Base-by-base conservation (phyloP, 2,329 filamentous ascomycete species). In the Calonectria pseudoreteaudii region DNA sequence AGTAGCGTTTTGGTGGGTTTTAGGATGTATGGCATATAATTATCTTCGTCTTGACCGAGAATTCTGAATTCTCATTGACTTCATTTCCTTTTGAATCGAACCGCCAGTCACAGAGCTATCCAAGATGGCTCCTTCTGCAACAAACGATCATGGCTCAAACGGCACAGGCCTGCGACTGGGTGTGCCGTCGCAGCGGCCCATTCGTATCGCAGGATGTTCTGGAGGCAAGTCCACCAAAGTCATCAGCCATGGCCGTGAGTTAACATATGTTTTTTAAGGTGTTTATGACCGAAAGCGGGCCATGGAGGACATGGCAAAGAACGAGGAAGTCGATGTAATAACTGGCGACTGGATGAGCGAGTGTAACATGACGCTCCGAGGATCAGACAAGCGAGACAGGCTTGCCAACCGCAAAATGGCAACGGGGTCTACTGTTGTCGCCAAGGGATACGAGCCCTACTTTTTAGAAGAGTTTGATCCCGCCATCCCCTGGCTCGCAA, bases 381-480 rank as follows among this genome's bases (percentile, higher is more conserved):
- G 80, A 56, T 77, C 79, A 58, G 78, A 81, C 75, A 82, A 81
- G 74, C 76, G 78, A 5, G 77, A 81, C 70, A 71, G 69, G 11
- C 75, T 80, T 7, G 77, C 76, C 49, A 74, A 78, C 20, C 73
- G 74, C 16, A 71, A 76, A 18, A 78, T 79, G 72, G 75, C 80
- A 11, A 83, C 82, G 8, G 82, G 77, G 14, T 77, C 76, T 79
- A 68, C 75, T 0, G 69, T 76, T 0, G 77, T 79, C 11, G 76
- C 78, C n/a, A 80, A 80, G 71, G 77, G 36, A 85, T 88, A 62
- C 88, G 87, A 88, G 86, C 88, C 70, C 80, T 75, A 82, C 75
- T 78, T 85, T 77, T 76, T 81, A 77, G 81, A 82, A 72, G 75
- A 79, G 72, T 66, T 82, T 75, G 73, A 78, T 67, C 83, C 83